These are phyloP conservation scores for Cryptosporidium canis DNA, from an alignment of 169 alveolate genomes.

Conservation along the genomic window DNA sequence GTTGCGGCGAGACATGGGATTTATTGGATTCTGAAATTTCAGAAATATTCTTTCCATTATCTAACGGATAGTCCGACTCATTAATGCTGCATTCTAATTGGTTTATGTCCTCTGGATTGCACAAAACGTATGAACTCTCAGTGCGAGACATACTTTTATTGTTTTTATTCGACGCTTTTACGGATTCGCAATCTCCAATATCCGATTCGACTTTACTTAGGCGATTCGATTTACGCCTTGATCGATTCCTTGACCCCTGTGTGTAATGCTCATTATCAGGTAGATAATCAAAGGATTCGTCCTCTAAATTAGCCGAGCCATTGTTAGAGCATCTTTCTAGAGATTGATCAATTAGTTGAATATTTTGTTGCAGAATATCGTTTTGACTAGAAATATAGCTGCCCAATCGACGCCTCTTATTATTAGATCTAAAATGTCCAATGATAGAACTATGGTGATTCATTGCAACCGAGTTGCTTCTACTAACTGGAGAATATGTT, in stretches of 20 bases:
- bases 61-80: neutral
- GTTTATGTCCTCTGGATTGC: neutral
- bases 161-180: neutral
- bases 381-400: constrained; percentile 12
- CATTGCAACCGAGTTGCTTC: constrained; percentile 37
- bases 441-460: neutral
- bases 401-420: constrained; percentile 52
- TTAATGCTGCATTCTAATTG: neutral
- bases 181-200: neutral
- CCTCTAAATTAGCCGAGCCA: neutral
- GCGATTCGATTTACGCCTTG: neutral
- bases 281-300: neutral
- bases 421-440: neutral
- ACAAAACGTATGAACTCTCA: neutral
- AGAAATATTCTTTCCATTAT: neutral
- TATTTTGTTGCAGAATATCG: constrained; percentile 57
- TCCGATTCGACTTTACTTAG: neutral
- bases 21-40: neutral
- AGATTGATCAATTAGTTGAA: constrained; percentile 55
- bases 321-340: constrained; percentile 11
- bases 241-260: neutral
- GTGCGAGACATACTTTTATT: neutral
- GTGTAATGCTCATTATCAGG: neutral
- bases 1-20: neutral
- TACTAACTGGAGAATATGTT: constrained; percentile 9